Percentiles rank a stretch among this genome's conserved stretches.
phyloP scores from a whole-genome alignment of 2,329 filamentous ascomycete species.

The Trichophyton schoenleinii region DNA sequence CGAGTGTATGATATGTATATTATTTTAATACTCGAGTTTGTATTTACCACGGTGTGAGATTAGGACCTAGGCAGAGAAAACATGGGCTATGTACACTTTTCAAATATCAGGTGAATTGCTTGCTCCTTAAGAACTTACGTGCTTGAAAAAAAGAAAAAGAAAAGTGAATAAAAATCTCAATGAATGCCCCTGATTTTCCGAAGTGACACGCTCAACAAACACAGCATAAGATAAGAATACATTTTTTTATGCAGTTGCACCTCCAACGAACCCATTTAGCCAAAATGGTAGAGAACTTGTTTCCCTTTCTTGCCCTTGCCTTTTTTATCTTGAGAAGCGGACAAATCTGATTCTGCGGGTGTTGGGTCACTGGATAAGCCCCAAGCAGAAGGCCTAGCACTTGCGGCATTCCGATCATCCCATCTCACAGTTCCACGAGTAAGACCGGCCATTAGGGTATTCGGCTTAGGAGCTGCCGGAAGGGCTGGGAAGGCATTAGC shows the following conservation, averaged over 20 bases:
- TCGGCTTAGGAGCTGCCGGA: slow-evolving; percentile 61
- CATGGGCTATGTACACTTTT: no score
- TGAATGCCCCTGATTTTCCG: neutral
- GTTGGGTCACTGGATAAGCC: slow-evolving; percentile 15
- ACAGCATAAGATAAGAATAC: neutral
- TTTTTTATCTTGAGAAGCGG: slow-evolving; percentile 11
- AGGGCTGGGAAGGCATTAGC: slow-evolving; percentile 68
- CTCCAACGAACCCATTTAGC: slow-evolving; percentile 14
- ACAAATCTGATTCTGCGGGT: slow-evolving; percentile 14
- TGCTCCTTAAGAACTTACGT: no score
- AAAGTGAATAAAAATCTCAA: neutral
- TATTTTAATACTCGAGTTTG: neutral
- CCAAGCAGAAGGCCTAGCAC: slow-evolving; percentile 29
- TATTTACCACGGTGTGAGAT: neutral
- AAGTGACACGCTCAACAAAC: neutral
- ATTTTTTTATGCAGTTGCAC: neutral
- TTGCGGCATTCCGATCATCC: slow-evolving; percentile 22
- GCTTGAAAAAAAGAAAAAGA: no score
- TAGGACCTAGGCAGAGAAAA: no score
- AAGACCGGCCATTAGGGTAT: slow-evolving; percentile 39
- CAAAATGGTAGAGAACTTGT: slow-evolving; percentile 30
- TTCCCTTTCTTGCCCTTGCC: slow-evolving; percentile 18
- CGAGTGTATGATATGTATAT: no score
- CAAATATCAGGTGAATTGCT: no score
- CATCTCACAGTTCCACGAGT: slow-evolving; percentile 37